phyloP scores from a whole-genome alignment of 768 basidiomycete genomes.

The Imleria badia region DNA sequence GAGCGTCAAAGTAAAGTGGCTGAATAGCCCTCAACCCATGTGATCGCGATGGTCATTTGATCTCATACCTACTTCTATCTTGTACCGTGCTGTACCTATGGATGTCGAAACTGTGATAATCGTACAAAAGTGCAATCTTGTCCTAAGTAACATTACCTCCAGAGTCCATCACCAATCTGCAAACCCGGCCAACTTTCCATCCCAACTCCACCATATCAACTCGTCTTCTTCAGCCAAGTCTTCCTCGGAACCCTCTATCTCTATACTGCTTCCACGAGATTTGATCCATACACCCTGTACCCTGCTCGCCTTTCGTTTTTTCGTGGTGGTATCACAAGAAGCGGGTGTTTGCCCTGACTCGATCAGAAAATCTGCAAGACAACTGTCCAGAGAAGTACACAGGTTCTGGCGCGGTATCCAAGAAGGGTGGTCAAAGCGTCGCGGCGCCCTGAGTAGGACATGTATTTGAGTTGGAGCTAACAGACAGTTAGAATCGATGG shows the following conservation, averaged over 20 bases:
- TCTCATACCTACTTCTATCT: too few relatives aligned
- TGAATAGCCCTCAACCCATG: too few relatives aligned
- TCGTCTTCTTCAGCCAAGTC: constrained; percentile 42
- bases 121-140: not conserved
- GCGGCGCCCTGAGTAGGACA: constrained; percentile 45
- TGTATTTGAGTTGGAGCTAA: constrained; percentile 49
- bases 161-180: constrained; percentile 39
- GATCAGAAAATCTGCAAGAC: constrained; percentile 36
- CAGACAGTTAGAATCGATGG: not conserved
- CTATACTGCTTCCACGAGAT: constrained; percentile 12
- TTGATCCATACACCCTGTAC: constrained; percentile 46
- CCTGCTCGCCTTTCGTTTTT: constrained; percentile 26
- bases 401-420: constrained; percentile 49
- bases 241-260: constrained; percentile 4
- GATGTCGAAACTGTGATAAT: not conserved
- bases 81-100: too few relatives aligned
- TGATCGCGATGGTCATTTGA: too few relatives aligned
- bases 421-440: constrained; percentile 45
- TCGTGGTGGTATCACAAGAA: constrained; percentile 19
- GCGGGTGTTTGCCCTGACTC: constrained; percentile 16
- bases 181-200: constrained; percentile 48
- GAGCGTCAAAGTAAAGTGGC: too few relatives aligned
- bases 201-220: constrained; percentile 54
- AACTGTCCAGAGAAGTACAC: constrained; percentile 36
- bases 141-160: not conserved